Percentiles rank a stretch among this genome's conserved stretches.
Evolutionary conservation across 805 yeast genomes (phyloP).

Genomic region (Torulaspora quercuum): DNA sequence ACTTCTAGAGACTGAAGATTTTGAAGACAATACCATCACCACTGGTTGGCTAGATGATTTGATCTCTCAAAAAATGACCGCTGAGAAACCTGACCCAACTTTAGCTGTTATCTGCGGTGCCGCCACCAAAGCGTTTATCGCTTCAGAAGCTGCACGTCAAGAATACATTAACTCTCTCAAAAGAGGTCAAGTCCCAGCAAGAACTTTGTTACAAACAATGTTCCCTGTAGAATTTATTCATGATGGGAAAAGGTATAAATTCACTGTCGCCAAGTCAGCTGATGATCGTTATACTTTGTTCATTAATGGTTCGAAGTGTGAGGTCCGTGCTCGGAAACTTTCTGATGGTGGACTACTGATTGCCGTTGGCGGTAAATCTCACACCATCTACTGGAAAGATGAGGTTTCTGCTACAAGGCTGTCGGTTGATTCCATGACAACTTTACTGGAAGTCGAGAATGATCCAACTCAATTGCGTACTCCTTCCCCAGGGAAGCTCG

Average conservation of each 20-base stretch:
- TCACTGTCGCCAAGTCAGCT: conserved; percentile 92
- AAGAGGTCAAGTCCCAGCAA: conserved; percentile 92
- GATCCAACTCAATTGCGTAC: conserved; percentile 98
- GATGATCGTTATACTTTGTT: conserved; percentile 81
- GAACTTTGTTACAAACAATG: conserved; percentile 75
- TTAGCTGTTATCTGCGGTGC: conserved; percentile 97
- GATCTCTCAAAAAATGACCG: conserved; percentile 87
- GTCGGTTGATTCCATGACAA: conserved; percentile 93
- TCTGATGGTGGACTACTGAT: conserved; percentile 93
- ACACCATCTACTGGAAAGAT: conserved; percentile 95
- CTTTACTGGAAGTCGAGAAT: conserved; percentile 88
- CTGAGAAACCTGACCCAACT: conserved; percentile 91
- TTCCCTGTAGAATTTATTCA: conserved; percentile 93
- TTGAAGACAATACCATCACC: conserved; percentile 92
- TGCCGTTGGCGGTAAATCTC: conserved; percentile 88
- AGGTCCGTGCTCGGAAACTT: conserved; percentile 80
- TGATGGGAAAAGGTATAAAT: conserved; percentile 88
- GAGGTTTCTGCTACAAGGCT: conserved; percentile 93
- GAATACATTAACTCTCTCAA: conserved; percentile 77
- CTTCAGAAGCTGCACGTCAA: conserved; percentile 62
- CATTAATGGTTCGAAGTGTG: conserved; percentile 87
- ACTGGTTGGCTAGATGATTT: conserved; percentile 99
- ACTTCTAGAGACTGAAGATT: conserved; percentile 91
- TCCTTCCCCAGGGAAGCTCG: conserved; percentile 98
- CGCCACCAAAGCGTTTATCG: conserved; percentile 87